These are phyloP conservation scores for Tuber indicum DNA, from an alignment of 495 filamentous ascomycete genomes.

Conservation along the genomic window DNA sequence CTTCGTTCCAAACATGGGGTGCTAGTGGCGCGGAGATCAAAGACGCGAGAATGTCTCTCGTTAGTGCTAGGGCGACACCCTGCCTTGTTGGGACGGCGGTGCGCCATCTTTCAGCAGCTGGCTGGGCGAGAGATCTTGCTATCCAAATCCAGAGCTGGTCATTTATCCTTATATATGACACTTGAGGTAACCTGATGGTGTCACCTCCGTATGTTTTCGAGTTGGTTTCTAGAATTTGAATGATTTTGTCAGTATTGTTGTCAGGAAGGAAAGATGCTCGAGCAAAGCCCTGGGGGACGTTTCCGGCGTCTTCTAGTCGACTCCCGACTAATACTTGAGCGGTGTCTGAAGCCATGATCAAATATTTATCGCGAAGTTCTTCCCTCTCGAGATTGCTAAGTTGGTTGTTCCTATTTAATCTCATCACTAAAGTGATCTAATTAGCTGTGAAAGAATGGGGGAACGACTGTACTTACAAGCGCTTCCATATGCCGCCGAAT, in stretches of 20 bases:
- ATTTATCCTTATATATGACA: conserved; percentile 1
- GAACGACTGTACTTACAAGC: background rate
- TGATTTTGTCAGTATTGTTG: background rate
- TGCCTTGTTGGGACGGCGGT: background rate
- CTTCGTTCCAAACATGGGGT: background rate
- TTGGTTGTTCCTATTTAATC: background rate
- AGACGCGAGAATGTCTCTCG: background rate
- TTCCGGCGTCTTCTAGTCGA: background rate
- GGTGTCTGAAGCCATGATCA: background rate
- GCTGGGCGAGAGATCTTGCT: background rate
- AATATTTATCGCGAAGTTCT: background rate
- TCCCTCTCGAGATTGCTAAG: background rate
- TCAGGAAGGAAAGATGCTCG: background rate
- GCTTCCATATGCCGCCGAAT: background rate
- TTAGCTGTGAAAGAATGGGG: background rate
- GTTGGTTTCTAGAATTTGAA: background rate
- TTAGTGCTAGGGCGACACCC: background rate
- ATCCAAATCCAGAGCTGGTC: background rate
- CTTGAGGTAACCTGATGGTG: background rate
- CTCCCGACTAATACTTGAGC: background rate
- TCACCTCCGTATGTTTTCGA: background rate
- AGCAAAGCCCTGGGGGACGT: background rate
- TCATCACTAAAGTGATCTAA: background rate
- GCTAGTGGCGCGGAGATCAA: background rate
- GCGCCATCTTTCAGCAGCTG: background rate